Evolutionary conservation across 768 basidiomycete species (phyloP).

Genomic region (Pholiota microspora): DNA sequence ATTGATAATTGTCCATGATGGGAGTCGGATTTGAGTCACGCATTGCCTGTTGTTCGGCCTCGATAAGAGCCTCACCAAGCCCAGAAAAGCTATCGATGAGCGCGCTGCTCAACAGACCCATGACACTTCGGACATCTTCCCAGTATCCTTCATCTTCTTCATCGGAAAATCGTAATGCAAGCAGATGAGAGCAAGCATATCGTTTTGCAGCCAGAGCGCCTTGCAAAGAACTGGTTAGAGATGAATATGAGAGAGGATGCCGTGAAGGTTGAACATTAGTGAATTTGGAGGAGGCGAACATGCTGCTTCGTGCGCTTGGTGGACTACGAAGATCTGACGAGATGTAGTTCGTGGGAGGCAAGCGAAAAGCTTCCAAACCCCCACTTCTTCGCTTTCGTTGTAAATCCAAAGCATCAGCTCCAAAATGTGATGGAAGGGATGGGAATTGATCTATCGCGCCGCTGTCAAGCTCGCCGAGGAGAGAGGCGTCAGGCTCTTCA

Average conservation of each 20-base stretch:
- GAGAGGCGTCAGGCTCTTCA: constrained; percentile 22
- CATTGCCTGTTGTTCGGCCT: constrained; percentile 50
- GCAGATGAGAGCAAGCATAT: constrained; percentile 75
- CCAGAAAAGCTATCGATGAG: constrained; percentile 63
- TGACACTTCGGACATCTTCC: constrained; percentile 80
- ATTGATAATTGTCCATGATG: not conserved
- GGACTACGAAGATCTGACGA: constrained; percentile 27
- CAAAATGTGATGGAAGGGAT: constrained; percentile 43
- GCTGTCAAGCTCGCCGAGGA: constrained; percentile 24
- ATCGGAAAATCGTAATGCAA: constrained; percentile 72
- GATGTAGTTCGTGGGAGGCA: constrained; percentile 30
- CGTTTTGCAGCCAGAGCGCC: constrained; percentile 70
- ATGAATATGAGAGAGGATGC: constrained; percentile 66
- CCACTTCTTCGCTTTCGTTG: constrained; percentile 50
- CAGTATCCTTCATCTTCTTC: constrained; percentile 77
- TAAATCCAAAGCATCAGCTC: constrained; percentile 58
- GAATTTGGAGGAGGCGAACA: constrained; percentile 50
- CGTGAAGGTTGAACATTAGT: constrained; percentile 59
- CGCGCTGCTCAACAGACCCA: constrained; percentile 65
- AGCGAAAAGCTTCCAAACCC: constrained; percentile 49
- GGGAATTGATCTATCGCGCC: constrained; percentile 9
- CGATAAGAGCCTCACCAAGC: constrained; percentile 62
- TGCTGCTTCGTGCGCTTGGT: constrained; percentile 27
- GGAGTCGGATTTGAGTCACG: constrained; percentile 51
- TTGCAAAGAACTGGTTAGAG: constrained; percentile 60